A percentile compares a stretch with the other conserved stretches of the same genome.
These are phyloP conservation scores for Neoboletus subvelutipes DNA, from an alignment of 768 basidiomycete genomes.

Conservation along the genomic window DNA sequence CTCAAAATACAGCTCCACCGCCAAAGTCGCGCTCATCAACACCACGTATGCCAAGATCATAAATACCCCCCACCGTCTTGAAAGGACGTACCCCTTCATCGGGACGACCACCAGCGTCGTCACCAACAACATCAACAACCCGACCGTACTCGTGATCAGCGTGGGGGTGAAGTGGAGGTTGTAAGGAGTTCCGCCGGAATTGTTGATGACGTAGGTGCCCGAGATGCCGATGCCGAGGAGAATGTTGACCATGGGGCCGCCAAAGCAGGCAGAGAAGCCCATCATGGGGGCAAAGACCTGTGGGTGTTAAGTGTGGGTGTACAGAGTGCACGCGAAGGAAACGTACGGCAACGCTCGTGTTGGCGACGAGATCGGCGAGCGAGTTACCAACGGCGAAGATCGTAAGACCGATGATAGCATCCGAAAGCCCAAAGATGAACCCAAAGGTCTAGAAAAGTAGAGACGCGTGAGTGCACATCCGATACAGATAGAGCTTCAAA, in stretches of 20 bases:
- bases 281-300: constrained; percentile 87
- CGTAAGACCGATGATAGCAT: constrained; percentile 95
- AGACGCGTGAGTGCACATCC: neutral
- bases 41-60: constrained; percentile 70
- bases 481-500: neutral
- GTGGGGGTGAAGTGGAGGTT: constrained; percentile 78
- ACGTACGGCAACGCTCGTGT: constrained; percentile 88
- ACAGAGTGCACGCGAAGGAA: neutral
- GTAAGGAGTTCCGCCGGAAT: constrained; percentile 57
- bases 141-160: constrained; percentile 78
- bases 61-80: constrained; percentile 78
- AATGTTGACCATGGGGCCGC: constrained; percentile 90
- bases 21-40: constrained; percentile 77
- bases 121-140: constrained; percentile 73
- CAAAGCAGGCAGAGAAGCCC: constrained; percentile 95
- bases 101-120: constrained; percentile 84
- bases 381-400: constrained; percentile 98
- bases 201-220: constrained; percentile 78
- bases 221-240: constrained; percentile 90
- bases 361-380: constrained; percentile 94
- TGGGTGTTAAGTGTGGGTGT: neutral
- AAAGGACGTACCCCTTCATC: constrained; percentile 76
- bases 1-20: constrained; percentile 60
- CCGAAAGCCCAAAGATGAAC: constrained; percentile 90
- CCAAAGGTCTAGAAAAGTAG: constrained; percentile 71